Conservation (phyloP, 2,329 filamentous ascomycete genomes). For the Fusarium albosuccineum region DNA sequence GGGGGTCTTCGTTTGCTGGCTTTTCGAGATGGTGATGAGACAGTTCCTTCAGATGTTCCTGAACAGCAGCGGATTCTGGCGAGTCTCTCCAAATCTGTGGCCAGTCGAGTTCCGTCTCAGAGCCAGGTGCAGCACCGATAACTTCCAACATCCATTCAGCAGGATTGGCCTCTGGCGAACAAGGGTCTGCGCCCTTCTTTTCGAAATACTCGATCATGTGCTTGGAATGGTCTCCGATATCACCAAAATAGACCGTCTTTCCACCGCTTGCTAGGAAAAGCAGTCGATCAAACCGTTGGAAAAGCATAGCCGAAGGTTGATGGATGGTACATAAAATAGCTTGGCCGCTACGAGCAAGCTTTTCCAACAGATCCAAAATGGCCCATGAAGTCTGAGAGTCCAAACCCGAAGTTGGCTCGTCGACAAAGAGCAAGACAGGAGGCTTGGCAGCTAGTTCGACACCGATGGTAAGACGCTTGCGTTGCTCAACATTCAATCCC, state of each 20-base stretch:
- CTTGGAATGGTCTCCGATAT: constrained; percentile 68
- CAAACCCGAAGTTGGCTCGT: constrained; percentile 70
- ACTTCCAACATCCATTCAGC: constrained; percentile 75
- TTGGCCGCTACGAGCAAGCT: constrained; percentile 65
- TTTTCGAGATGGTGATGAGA: constrained; percentile 21
- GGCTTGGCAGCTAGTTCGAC: constrained; percentile 67
- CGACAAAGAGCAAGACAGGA: constrained; percentile 68
- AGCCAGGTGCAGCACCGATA: constrained; percentile 60
- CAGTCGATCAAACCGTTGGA: constrained; percentile 67
- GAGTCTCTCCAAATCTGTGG: constrained; percentile 53
- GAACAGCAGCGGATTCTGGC: constrained; percentile 47
- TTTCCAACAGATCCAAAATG: constrained; percentile 69
- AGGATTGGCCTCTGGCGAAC: constrained; percentile 69
- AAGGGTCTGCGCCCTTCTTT: constrained; percentile 67
- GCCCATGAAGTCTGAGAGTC: constrained; percentile 72
- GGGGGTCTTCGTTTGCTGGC: constrained; percentile 14
- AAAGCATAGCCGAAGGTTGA: constrained; percentile 62
- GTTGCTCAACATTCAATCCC: constrained; percentile 70
- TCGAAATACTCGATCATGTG: constrained; percentile 72
- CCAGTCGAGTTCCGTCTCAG: constrained; percentile 58
- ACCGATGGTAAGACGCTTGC: constrained; percentile 70
- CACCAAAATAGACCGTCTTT: constrained; percentile 74
- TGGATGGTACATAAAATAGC: constrained; percentile 66
- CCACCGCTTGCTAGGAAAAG: constrained; percentile 72
- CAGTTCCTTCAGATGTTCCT: constrained; percentile 50